Evolutionary conservation across 768 basidiomycete species (phyloP).

Genomic region (Nidularia pulvinata): DNA sequence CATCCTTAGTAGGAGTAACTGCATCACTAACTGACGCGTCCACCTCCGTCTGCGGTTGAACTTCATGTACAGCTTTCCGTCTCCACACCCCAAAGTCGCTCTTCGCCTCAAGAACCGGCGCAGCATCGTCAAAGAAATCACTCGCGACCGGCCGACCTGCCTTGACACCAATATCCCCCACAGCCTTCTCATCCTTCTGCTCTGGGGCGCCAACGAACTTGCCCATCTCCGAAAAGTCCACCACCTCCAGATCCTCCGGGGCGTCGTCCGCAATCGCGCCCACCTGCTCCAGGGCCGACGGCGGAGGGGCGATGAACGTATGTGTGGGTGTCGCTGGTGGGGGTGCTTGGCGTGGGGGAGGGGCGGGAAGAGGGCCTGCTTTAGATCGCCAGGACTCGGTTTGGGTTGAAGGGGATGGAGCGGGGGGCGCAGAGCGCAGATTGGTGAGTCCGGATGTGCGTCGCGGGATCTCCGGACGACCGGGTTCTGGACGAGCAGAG

Average conservation of each 20-base stretch:
- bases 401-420: constrained; percentile 30
- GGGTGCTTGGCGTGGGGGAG: constrained; percentile 25
- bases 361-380: constrained; percentile 21
- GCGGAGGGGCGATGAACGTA: constrained; percentile 27
- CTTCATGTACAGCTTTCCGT: constrained; percentile 12
- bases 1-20: background rate
- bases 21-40: background rate
- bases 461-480: constrained; percentile 19
- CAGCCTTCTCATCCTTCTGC: constrained; percentile 11
- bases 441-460: constrained; percentile 20
- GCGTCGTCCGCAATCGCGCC: constrained; percentile 42
- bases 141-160: constrained; percentile 54
- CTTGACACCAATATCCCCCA: constrained; percentile 14
- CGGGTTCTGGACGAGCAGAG: constrained; percentile 14
- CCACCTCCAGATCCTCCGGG: constrained; percentile 72
- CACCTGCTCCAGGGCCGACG: constrained; percentile 36
- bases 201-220: constrained; percentile 56
- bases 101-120: constrained; percentile 15
- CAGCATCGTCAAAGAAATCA: constrained; percentile 69
- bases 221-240: constrained; percentile 79
- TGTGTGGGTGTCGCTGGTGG: constrained; percentile 20
- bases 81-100: constrained; percentile 44
- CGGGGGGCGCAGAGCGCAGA: constrained; percentile 8
- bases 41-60: background rate
- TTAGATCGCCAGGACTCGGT: constrained; percentile 71